Evolutionary conservation across 2,329 filamentous ascomycete genomes (phyloP), one percentile per base, ranked within the genome.

Genomic region (Colletotrichum filicis): DNA sequence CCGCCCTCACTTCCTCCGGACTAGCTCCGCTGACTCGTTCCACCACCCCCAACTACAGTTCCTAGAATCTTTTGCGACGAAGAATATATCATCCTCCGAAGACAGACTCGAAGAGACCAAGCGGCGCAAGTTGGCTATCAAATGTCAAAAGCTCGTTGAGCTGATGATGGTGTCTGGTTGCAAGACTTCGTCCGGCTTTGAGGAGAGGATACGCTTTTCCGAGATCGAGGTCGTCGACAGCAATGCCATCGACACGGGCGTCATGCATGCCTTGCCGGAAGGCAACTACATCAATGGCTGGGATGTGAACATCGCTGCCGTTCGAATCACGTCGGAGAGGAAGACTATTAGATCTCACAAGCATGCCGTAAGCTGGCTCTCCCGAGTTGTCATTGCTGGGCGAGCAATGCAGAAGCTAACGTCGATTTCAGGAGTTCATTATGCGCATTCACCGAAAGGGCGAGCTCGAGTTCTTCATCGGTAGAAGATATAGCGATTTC

Each of bases 91-190:
- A 2, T 97, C 95, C 6, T 98, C 96, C 5, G 97, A 98, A 84
- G 97, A 99, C 81, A 91, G 97, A 4, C 86, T 98, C 35, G 97
- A 99, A 84, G 95, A 98, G 83, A 98, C 97, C 11, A 99, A 99
- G 86, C 91, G 97, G 71, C 90, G 92, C 76, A 99, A 99, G 83
- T 85, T 99, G 76, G 96, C 97, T 4, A 88, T 92, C 78, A 99
- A 99, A 88, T 95, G 94, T 60, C 93, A 97, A 82, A 99, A 99
- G 85, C 86, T 99, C 71, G 94, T 99, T 12, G 97, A 99, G 87
- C 87, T 99, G 74, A 99, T 99, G 97, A 98, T 99, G 95, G 97
- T 99, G 9, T 98, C 96, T 8, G 97, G 97, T 49, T 93, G 99
- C 71, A 94, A 94, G 42, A 99, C 97, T 1, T 95, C 97, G 4